These are phyloP conservation scores for Suillus fuscotomentosus DNA, from an alignment of 768 basidiomycete genomes.

Conservation along the genomic window DNA sequence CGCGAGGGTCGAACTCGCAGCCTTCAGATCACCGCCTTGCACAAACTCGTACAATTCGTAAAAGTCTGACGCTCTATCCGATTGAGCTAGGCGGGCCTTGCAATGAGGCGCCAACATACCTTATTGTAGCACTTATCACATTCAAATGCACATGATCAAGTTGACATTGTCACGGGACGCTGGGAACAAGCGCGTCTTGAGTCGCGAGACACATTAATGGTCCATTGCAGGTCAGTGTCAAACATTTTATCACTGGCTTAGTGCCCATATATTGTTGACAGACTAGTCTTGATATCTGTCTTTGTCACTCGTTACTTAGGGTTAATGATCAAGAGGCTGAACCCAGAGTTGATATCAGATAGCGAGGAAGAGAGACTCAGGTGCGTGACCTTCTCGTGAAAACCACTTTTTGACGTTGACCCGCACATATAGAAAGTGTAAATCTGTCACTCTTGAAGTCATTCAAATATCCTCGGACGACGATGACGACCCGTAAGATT, in stretches of 20 bases:
- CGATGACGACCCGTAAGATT: constrained; percentile 32
- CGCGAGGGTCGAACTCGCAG: constrained; percentile 66
- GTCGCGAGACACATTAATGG: neutral
- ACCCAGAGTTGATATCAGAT: constrained; percentile 41
- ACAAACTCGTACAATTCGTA: constrained; percentile 33
- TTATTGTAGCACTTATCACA: neutral
- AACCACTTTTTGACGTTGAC: neutral
- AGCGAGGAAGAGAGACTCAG: constrained; percentile 47
- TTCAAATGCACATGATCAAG: neutral
- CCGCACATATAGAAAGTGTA: neutral
- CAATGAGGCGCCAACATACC: neutral
- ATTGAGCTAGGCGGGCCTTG: constrained; percentile 49
- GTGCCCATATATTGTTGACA: neutral
- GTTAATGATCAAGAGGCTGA: neutral
- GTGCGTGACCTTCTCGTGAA: constrained; percentile 15
- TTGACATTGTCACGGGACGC: constrained; percentile 2
- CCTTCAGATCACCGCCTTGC: constrained; percentile 44
- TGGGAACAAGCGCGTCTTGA: neutral
- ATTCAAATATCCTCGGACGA: constrained; percentile 58
- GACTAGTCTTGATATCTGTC: too few species aligned
- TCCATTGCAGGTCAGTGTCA: neutral
- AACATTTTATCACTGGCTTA: neutral
- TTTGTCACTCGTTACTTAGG: neutral
- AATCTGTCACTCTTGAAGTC: constrained; percentile 28
- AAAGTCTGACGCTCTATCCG: constrained; percentile 57